Percentiles rank a stretch among this genome's conserved stretches.
These are phyloP conservation scores for Rhodocollybia butyracea DNA, from an alignment of 768 basidiomycete species.

Conservation along the genomic window DNA sequence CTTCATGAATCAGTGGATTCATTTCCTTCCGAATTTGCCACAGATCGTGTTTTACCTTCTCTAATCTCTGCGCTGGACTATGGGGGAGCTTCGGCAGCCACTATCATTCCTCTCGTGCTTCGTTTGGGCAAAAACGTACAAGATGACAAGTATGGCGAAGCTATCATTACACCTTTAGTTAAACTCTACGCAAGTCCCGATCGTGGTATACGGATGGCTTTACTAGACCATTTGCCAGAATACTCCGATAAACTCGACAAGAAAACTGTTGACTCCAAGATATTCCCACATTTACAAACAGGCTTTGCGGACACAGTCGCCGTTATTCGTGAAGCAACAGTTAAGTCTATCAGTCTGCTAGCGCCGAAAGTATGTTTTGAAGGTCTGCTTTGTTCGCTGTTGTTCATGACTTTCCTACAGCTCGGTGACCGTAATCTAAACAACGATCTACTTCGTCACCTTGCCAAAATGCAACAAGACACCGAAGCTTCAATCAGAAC, in stretches of 20 bases:
- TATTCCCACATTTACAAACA: slow-evolving; percentile 97
- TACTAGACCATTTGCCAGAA: slow-evolving; percentile 80
- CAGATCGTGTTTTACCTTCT: slow-evolving; percentile 84
- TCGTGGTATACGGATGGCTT: slow-evolving; percentile 89
- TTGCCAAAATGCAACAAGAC: slow-evolving; percentile 92
- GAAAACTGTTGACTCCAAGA: slow-evolving; percentile 77
- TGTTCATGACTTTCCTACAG: slow-evolving; percentile 35
- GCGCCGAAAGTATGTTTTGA: slow-evolving; percentile 68
- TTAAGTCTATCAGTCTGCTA: slow-evolving; percentile 81
- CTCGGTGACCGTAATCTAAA: slow-evolving; percentile 90
- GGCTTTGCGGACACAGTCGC: slow-evolving; percentile 95
- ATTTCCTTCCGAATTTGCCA: slow-evolving; percentile 83
- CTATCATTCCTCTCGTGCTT: slow-evolving; percentile 81
- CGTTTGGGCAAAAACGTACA: slow-evolving; percentile 72
- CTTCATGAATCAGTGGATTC: slow-evolving; percentile 77
- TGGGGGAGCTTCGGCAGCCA: slow-evolving; percentile 71
- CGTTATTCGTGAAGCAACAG: slow-evolving; percentile 90
- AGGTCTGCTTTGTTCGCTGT: not conserved
- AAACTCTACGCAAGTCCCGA: slow-evolving; percentile 88
- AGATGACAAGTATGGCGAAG: slow-evolving; percentile 63
- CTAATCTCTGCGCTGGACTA: slow-evolving; percentile 75
- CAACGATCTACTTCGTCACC: slow-evolving; percentile 89
- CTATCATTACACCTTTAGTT: slow-evolving; percentile 75
- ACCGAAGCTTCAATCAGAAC: slow-evolving; percentile 94
- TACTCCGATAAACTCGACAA: slow-evolving; percentile 88